Percentiles rank a stretch among this genome's conserved stretches.
Conservation (phyloP, 2,329 filamentous ascomycete genomes). For the Davidsoniella australis region DNA sequence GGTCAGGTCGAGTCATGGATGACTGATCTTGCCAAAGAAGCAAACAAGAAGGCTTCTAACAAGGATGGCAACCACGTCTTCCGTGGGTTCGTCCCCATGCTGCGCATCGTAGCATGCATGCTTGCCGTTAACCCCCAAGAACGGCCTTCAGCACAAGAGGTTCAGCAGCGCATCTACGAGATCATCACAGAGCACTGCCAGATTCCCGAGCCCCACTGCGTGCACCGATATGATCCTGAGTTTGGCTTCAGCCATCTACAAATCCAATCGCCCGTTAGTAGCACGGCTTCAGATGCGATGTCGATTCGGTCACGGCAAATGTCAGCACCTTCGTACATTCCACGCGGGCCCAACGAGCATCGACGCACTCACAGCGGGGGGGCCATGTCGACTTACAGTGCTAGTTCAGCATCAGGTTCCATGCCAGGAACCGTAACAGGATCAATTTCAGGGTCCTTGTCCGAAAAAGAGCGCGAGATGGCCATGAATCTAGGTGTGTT, state of each 20-base stretch:
- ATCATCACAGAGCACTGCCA: constrained; percentile 32
- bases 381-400: constrained; percentile 21
- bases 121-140: constrained; percentile 32
- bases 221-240: constrained; percentile 28
- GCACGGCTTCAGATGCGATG: constrained; percentile 11
- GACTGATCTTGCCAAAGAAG: constrained; percentile 40
- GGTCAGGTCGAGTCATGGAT: constrained; percentile 56
- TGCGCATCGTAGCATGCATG: constrained; percentile 38
- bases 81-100: constrained; percentile 32
- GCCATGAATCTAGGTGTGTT: constrained; percentile 1
- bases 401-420: constrained; percentile 12
- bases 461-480: constrained; percentile 7
- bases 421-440: not conserved
- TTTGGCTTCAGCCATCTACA: constrained; percentile 18
- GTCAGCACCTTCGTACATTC: constrained; percentile 12
- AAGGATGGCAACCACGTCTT: constrained; percentile 29
- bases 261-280: constrained; percentile 11
- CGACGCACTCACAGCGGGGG: constrained; percentile 21
- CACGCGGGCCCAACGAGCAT: constrained; percentile 13
- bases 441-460: not conserved
- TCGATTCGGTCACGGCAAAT: constrained; percentile 15
- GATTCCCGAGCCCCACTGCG: constrained; percentile 35
- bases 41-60: constrained; percentile 26
- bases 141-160: constrained; percentile 34
- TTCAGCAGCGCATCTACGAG: constrained; percentile 34